These are phyloP conservation scores for Orobanche coerulescens DNA, from an alignment of 257 asterid species.

Conservation along the genomic window DNA sequence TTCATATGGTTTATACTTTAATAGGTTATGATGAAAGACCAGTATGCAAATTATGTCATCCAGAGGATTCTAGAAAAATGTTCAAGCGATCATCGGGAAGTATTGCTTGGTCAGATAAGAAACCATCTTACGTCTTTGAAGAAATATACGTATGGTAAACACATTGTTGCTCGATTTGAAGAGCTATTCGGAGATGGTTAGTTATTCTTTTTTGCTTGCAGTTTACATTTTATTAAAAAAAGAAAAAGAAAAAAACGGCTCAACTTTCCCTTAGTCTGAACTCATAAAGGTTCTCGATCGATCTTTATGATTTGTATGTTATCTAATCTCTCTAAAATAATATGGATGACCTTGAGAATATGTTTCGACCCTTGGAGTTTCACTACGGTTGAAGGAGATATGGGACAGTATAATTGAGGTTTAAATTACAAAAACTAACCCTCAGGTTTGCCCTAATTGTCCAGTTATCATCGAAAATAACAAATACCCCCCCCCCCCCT, in stretches of 20 bases:
- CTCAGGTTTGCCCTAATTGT: too few species aligned
- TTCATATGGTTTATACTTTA: neutral
- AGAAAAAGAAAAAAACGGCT: too few species aligned
- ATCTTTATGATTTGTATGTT: too few species aligned
- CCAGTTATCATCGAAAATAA: too few species aligned
- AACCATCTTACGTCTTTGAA: constrained; percentile 34
- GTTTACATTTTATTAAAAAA: neutral
- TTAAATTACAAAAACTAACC: too few species aligned
- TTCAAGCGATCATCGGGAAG: constrained; percentile 30
- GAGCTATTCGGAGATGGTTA: constrained; percentile 34
- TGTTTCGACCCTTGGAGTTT: too few species aligned
- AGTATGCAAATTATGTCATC: constrained; percentile 44
- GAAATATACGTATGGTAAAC: constrained; percentile 46
- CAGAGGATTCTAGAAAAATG: constrained; percentile 43
- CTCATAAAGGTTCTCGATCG: too few species aligned
- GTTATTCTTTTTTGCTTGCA: neutral
- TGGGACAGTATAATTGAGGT: too few species aligned
- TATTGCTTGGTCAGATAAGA: constrained; percentile 31
- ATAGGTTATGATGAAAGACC: constrained; percentile 50
- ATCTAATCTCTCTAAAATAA: too few species aligned
- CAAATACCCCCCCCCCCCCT: neutral
- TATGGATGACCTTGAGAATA: too few species aligned
- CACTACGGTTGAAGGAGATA: too few species aligned
- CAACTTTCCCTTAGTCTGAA: neutral
- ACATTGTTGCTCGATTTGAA: constrained; percentile 41